phyloP scores from a whole-genome alignment of 768 basidiomycete genomes.

The Amanita brunnescens region DNA sequence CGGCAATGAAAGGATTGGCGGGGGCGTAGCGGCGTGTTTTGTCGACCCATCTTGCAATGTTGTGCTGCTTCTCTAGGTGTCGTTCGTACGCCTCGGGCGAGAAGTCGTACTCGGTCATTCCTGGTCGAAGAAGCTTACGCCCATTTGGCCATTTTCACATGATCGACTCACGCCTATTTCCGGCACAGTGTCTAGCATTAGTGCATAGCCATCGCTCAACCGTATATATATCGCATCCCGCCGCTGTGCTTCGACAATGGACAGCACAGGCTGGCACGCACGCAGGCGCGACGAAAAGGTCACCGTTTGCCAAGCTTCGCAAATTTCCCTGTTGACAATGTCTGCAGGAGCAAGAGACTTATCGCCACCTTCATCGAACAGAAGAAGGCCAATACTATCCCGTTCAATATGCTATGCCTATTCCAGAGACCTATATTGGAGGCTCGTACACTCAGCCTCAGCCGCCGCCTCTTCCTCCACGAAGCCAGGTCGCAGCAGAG shows the following conservation, averaged over 20 bases:
- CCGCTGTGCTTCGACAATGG: conserved; percentile 37
- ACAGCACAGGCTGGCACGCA: conserved; percentile 72
- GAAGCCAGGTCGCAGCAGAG: not conserved
- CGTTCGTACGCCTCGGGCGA: conserved; percentile 45
- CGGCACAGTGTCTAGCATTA: not conserved
- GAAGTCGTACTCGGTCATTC: conserved; percentile 56
- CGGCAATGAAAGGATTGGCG: conserved; percentile 22
- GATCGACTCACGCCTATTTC: not conserved
- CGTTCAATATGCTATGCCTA: conserved; percentile 50
- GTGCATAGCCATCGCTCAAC: not conserved
- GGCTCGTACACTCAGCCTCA: conserved; percentile 35
- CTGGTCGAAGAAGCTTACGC: conserved; percentile 3
- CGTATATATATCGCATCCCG: not conserved
- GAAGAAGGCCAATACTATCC: conserved; percentile 43
- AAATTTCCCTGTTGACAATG: conserved; percentile 3
- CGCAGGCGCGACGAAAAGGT: conserved; percentile 52
- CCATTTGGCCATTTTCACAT: conserved; percentile 2
- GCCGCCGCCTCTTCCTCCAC: conserved; percentile 29
- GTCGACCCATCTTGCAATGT: conserved; percentile 39
- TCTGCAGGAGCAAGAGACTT: conserved; percentile 25
- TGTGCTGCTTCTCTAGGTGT: conserved; percentile 35
- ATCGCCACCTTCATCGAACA: conserved; percentile 17
- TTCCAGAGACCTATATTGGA: conserved; percentile 55
- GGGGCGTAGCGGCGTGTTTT: conserved; percentile 20
- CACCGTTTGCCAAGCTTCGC: conserved; percentile 11